Conservation (phyloP, 2,329 filamentous ascomycete genomes). For the Xylaria sp. region DNA sequence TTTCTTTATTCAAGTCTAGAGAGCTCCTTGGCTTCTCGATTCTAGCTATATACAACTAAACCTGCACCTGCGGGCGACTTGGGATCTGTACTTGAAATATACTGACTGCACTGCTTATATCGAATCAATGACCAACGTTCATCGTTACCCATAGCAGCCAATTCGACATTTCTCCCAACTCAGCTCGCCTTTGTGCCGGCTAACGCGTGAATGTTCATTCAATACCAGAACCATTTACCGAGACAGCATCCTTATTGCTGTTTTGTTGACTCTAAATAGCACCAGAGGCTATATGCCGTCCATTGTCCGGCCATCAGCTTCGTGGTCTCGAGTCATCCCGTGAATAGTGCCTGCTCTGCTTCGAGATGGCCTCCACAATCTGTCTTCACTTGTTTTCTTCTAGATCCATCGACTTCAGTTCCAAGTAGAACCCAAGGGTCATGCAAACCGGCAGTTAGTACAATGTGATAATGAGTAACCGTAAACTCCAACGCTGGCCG, state of each 20-base stretch:
- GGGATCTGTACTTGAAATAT: constrained; percentile 11
- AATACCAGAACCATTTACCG: background rate
- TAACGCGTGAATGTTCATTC: constrained; percentile 9
- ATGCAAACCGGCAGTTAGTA: constrained; percentile 13
- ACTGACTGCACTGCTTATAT: constrained; percentile 6
- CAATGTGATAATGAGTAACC: constrained; percentile 31
- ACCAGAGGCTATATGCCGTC: background rate
- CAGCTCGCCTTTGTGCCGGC: background rate
- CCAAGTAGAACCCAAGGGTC: constrained; percentile 4
- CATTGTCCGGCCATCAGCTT: constrained; percentile 17
- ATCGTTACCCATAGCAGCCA: constrained; percentile 19
- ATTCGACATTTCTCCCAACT: constrained; percentile 2
- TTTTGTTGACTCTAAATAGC: constrained; percentile 5
- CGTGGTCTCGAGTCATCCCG: constrained; percentile 13
- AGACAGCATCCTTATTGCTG: constrained; percentile 11
- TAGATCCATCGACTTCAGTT: constrained; percentile 20
- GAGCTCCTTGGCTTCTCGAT: constrained; percentile 24
- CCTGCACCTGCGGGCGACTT: constrained; percentile 7
- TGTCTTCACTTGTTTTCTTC: constrained; percentile 7
- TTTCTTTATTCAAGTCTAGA: constrained; percentile 27
- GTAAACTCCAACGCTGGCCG: constrained; percentile 45
- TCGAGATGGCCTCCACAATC: constrained; percentile 10
- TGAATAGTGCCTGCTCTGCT: constrained; percentile 6
- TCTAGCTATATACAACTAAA: constrained; percentile 31
- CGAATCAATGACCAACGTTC: constrained; percentile 10